These are phyloP conservation scores for Phylloporus sp. DNA, from an alignment of 768 basidiomycete genomes.

Conservation along the genomic window DNA sequence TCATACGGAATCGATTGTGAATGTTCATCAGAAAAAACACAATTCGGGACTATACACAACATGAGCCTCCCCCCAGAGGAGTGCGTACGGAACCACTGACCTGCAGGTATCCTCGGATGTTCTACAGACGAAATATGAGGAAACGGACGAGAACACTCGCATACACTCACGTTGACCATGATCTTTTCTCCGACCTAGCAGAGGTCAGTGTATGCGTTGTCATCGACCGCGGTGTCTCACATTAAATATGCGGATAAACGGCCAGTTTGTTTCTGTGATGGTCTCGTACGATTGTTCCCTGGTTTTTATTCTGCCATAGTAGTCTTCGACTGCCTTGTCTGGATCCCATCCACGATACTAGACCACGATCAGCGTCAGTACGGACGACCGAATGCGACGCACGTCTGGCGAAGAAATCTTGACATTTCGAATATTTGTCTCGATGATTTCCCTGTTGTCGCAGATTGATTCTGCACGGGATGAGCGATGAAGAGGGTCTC, in stretches of 20 bases:
- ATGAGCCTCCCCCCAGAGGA: conserved; percentile 3
- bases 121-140: conserved; percentile 35
- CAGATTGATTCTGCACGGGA: conserved; percentile 72
- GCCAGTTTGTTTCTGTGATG: conserved; percentile 86
- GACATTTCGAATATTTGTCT: conserved; percentile 90
- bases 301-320: conserved; percentile 80
- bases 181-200: conserved; percentile 89
- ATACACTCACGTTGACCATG: conserved; percentile 72
- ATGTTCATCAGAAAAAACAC: conserved; percentile 99
- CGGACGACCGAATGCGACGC: conserved; percentile 27
- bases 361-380: not conserved
- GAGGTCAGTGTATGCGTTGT: conserved; percentile 6
- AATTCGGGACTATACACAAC: conserved; percentile 66
- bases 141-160: not conserved
- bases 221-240: conserved; percentile 35
- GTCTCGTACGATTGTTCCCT: conserved; percentile 89
- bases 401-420: conserved; percentile 99
- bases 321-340: conserved; percentile 87
- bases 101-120: conserved; percentile 86
- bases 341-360: conserved; percentile 94
- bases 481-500: conserved; percentile 2
- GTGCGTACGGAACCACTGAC: conserved; percentile 33
- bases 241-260: conserved; percentile 92
- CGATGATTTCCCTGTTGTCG: conserved; percentile 88
- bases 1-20: conserved; percentile 86